A percentile compares a stretch with the other conserved stretches of the same genome.
Conservation (phyloP, 495 filamentous ascomycete species). For the Ascobolus immersus region DNA sequence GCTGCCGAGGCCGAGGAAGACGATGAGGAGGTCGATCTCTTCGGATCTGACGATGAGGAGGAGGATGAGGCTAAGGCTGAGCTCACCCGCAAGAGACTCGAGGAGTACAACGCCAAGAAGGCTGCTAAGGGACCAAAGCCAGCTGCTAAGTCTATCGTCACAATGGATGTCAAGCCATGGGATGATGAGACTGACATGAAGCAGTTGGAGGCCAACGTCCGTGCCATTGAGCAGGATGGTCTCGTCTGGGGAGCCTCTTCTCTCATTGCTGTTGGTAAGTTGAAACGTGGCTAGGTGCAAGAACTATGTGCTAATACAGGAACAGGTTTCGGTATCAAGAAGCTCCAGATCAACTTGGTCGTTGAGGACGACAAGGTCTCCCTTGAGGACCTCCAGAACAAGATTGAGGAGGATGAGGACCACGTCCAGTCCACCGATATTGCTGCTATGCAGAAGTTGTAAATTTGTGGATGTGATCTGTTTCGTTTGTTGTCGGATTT, state of each 20-base stretch:
- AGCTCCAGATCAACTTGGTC: conserved; percentile 95
- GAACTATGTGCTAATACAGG: too few species aligned
- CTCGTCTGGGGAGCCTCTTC: conserved; percentile 89
- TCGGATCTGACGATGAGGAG: conserved; percentile 74
- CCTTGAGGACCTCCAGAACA: conserved; percentile 56
- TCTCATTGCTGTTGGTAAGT: conserved; percentile 59
- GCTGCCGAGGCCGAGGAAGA: conserved; percentile 45
- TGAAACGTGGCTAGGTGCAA: too few species aligned
- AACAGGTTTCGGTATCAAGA: conserved; percentile 99
- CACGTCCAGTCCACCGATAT: conserved; percentile 81
- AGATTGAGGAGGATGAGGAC: conserved; percentile 80
- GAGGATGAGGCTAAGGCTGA: conserved; percentile 66
- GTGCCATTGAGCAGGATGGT: conserved; percentile 72
- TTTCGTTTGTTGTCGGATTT: too few species aligned
- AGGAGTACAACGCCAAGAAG: conserved; percentile 94
- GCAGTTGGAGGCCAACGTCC: conserved; percentile 56
- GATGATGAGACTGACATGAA: conserved; percentile 86
- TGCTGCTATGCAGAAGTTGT: conserved; percentile 78
- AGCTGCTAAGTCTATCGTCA: conserved; percentile 84
- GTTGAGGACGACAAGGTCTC: conserved; percentile 94
- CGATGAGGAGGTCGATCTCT: conserved; percentile 70
- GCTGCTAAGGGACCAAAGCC: conserved; percentile 8
- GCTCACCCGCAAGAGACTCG: conserved; percentile 65
- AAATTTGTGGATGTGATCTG: conserved; percentile 20
- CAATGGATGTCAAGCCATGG: conserved; percentile 94